These are phyloP conservation scores for Edaphochlamys debaryana DNA, from an alignment of 139 green algal species.

Conservation along the genomic window DNA sequence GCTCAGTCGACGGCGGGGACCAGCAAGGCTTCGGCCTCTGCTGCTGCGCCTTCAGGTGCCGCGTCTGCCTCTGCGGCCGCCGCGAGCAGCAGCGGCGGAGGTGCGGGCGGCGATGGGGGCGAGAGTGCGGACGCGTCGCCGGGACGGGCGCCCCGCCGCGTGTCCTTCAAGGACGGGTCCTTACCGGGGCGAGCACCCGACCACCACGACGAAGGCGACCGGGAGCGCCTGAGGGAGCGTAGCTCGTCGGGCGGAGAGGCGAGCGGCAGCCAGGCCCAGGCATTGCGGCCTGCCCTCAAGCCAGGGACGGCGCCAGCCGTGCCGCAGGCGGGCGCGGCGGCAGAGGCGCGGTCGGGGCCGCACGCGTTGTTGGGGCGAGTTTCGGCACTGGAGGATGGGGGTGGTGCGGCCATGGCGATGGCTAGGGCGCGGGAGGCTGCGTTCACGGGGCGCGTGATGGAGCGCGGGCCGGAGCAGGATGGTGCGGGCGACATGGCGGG, in stretches of 20 bases:
- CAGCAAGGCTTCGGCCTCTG: too few relatives aligned
- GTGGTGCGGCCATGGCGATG: conserved; percentile 30
- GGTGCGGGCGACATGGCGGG: neutral
- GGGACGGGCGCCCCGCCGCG: neutral
- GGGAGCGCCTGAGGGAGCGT: neutral
- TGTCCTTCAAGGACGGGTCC: neutral
- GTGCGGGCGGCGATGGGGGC: too few relatives aligned
- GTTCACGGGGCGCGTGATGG: conserved; percentile 13
- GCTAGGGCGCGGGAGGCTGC: conserved; percentile 25
- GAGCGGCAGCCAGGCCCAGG: too few relatives aligned
- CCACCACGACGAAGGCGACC: neutral
- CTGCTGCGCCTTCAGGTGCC: neutral
- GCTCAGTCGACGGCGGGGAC: too few relatives aligned
- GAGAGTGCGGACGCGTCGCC: neutral
- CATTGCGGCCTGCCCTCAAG: neutral
- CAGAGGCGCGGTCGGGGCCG: neutral
- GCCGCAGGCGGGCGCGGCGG: too few relatives aligned
- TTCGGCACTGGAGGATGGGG: neutral
- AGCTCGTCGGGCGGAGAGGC: too few relatives aligned
- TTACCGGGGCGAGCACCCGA: too few relatives aligned
- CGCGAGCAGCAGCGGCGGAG: neutral
- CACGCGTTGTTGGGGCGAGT: neutral
- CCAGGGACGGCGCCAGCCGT: neutral
- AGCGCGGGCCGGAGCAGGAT: neutral
- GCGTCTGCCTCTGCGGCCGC: neutral